Evolutionary conservation across 768 basidiomycete species (phyloP).

Genomic region (Mycena rosella): DNA sequence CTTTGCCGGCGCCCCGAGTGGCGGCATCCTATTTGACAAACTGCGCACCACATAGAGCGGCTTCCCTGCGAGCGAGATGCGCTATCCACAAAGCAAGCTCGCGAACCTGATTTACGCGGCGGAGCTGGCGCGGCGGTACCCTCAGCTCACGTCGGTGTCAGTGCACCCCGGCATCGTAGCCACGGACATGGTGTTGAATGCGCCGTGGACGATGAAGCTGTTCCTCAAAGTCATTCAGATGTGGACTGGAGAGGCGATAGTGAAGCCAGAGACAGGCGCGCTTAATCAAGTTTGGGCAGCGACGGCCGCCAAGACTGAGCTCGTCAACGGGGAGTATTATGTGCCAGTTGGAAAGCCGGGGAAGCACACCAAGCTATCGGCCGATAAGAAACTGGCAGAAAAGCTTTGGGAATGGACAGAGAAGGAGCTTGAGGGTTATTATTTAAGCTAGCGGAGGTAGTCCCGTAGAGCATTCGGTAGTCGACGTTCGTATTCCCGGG

Average conservation of each 20-base stretch:
- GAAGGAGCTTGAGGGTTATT: slow-evolving; percentile 20
- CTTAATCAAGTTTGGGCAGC: slow-evolving; percentile 29
- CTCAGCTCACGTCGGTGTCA: slow-evolving; percentile 12
- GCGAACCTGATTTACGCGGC: slow-evolving; percentile 14
- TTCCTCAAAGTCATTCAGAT: background rate
- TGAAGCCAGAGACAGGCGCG: slow-evolving; percentile 22
- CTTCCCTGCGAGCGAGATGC: background rate
- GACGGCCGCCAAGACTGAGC: slow-evolving; percentile 12
- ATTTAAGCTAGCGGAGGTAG: background rate
- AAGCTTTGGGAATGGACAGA: slow-evolving; percentile 32
- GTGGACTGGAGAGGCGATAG: background rate
- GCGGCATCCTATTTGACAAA: slow-evolving; percentile 11
- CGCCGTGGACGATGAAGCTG: background rate
- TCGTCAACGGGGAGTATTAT: slow-evolving; percentile 25
- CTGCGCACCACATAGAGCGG: slow-evolving; percentile 6
- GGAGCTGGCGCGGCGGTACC: slow-evolving; percentile 26
- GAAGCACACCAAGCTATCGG: background rate
- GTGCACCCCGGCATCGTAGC: slow-evolving; percentile 16
- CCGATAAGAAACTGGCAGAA: slow-evolving; percentile 5
- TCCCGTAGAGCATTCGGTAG: no score
- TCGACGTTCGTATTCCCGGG: no score
- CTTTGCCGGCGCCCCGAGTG: background rate
- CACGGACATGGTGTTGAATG: background rate
- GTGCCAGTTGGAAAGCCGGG: slow-evolving; percentile 15
- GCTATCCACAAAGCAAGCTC: slow-evolving; percentile 28